Base-by-base conservation (phyloP, 2,329 filamentous ascomycete genomes). In the Fusarium sp. region DNA sequence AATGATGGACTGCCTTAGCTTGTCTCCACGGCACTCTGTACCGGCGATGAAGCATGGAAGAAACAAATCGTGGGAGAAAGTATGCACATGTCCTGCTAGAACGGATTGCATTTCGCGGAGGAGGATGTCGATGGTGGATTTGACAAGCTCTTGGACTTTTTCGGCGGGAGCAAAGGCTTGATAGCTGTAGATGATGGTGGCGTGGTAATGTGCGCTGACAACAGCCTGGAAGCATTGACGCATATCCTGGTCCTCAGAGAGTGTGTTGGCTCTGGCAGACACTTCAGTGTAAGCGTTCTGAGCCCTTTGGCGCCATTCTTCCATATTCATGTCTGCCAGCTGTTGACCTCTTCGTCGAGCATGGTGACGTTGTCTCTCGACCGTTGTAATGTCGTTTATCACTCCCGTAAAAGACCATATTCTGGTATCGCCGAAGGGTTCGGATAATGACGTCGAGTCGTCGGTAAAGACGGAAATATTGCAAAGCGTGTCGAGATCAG, bases 131-230 rank as follows among this genome's bases (percentile, higher is more conserved):
- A 69, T 45, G 5, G 33, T 59, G 5, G 50, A 36, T 13, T 14
- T 31, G 22, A 69, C 52, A 0, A 47, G 16, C 11, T 50, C 14
- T 25, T 63, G 16, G 10, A 57, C 50, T 11, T 66, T 20, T 1
- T 11, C 10, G 2, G 25, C 16, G 1, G 58, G 20, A 1, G 65
- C 65, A n/a, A 77, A 70, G 6, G 73, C 67, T 36, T 77, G 73
- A 25, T 74, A 75, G 47, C 69, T 69, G 54, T 77, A 77, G 18
- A 77, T 67, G 1, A 77, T 64, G 10, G 62, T 72, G 13, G 74
- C 69, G 40, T 72, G 62, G 36, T 74, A 74, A n/a, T 77, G 69
- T 9, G 71, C 69, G 4, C 67, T 66, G 3, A 72, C 58, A 3
- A 75, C 60, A 1, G 69, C 69, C 8, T 75, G 56, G n/a, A 77